phyloP scores from a whole-genome alignment of 768 basidiomycete genomes.

The Neoboletus magnificus region DNA sequence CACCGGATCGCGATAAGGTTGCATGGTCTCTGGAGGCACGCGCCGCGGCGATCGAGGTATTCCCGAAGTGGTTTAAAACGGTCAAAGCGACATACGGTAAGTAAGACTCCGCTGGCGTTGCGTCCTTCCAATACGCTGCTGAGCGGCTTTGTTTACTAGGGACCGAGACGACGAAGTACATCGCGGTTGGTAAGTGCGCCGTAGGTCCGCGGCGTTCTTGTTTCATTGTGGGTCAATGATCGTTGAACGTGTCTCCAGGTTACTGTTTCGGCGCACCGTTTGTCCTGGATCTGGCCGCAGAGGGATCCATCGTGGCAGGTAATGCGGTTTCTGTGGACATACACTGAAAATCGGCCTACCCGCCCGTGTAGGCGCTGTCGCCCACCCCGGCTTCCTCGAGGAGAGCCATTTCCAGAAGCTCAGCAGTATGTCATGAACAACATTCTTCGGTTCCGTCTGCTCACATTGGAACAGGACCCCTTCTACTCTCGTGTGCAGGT shows the following conservation, averaged over 20 bases:
- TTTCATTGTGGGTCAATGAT: neutral
- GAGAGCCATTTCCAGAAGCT: constrained; percentile 51
- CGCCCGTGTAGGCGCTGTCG: constrained; percentile 41
- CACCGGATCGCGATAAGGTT: constrained; percentile 31
- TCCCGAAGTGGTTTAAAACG: constrained; percentile 49
- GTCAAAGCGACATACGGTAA: constrained; percentile 48
- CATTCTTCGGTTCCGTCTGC: neutral
- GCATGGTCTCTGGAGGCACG: constrained; percentile 43
- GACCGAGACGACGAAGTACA: constrained; percentile 34
- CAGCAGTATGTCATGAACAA: constrained; percentile 37
- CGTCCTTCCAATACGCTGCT: neutral
- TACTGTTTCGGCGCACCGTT: constrained; percentile 58
- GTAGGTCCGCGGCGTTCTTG: neutral
- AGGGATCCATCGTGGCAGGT: constrained; percentile 46
- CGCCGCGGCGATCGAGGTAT: constrained; percentile 34
- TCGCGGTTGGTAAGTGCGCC: constrained; percentile 38
- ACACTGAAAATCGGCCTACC: neutral
- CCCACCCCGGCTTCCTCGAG: constrained; percentile 49
- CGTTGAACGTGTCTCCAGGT: constrained; percentile 29
- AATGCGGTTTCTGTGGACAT: neutral
- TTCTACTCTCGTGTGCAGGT: constrained; percentile 28
- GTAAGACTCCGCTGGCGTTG: neutral
- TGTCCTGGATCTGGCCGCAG: constrained; percentile 43
- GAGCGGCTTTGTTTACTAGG: constrained; percentile 7
- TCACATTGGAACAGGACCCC: constrained; percentile 15